Percentiles rank a stretch among this genome's conserved stretches.
These are phyloP conservation scores for Patellaria atrata DNA, from an alignment of 495 filamentous ascomycete species.

Conservation along the genomic window DNA sequence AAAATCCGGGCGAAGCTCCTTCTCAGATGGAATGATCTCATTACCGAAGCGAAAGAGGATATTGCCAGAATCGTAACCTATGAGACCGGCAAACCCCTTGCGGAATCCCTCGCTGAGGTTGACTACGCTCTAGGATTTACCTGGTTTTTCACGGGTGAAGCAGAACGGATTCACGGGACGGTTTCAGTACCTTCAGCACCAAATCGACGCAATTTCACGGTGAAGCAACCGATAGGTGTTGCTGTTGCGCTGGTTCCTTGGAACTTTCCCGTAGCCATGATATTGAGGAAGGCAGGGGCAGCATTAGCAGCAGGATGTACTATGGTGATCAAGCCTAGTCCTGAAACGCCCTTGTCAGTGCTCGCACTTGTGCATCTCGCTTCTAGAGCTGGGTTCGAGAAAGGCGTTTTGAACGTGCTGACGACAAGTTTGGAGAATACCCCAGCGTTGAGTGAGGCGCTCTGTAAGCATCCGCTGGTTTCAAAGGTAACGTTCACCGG, in stretches of 20 bases:
- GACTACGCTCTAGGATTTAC: constrained; percentile 34
- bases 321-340: constrained; percentile 31
- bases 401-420: constrained; percentile 26
- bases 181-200: constrained; percentile 40
- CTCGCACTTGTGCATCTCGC: constrained; percentile 30
- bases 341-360: constrained; percentile 28
- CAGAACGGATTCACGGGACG: constrained; percentile 52
- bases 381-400: constrained; percentile 27
- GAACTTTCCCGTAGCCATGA: constrained; percentile 44
- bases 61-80: constrained; percentile 33
- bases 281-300: constrained; percentile 52
- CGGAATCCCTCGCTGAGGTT: constrained; percentile 33
- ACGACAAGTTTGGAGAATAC: constrained; percentile 29
- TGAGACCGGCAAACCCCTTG: constrained; percentile 36
- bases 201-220: constrained; percentile 49
- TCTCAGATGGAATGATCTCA: constrained; percentile 33
- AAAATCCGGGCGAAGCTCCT: constrained; percentile 47
- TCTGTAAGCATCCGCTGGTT: constrained; percentile 26
- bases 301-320: constrained; percentile 55
- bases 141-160: constrained; percentile 44
- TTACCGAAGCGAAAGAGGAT: constrained; percentile 30
- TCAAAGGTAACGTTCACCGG: constrained; percentile 33
- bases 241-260: constrained; percentile 51
- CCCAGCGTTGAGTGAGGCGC: constrained; percentile 26
- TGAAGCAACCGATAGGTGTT: constrained; percentile 57